Conservation (phyloP, 179 eudicot genomes). For the Heliamphora ciliata region DNA sequence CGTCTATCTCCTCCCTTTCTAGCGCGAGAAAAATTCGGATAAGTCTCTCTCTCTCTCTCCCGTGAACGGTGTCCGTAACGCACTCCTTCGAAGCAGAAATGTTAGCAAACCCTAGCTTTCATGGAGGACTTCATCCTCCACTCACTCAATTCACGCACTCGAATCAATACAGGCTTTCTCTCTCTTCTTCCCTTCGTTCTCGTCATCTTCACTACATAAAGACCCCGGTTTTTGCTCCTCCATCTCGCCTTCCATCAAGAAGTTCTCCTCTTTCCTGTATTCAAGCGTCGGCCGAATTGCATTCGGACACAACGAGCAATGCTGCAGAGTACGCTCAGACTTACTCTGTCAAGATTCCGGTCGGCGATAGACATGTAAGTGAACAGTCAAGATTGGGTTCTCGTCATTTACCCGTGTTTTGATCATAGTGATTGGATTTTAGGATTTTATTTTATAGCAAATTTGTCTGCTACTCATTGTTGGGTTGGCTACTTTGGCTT, state of each 20-base stretch:
- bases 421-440: not conserved
- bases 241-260: conserved; percentile 18
- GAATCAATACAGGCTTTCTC: conserved; percentile 24
- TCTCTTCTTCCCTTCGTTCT: conserved; percentile 24
- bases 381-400: not conserved
- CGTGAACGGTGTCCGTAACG: not conserved
- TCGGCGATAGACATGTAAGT: conserved; percentile 84
- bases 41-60: conserved; percentile 15
- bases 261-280: conserved; percentile 17
- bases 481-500: not conserved
- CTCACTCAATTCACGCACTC: conserved; percentile 18
- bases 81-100: conserved; percentile 17
- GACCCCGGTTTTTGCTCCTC: conserved; percentile 14
- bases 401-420: not conserved
- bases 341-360: conserved; percentile 66
- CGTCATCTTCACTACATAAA: conserved; percentile 17
- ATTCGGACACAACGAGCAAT: conserved; percentile 14
- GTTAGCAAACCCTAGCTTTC: conserved; percentile 37
- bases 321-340: conserved; percentile 29
- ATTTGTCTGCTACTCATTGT: not conserved
- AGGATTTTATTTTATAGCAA: not conserved
- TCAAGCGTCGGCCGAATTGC: conserved; percentile 21
- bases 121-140: conserved; percentile 22
- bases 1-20: not conserved
- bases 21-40: conserved; percentile 20